Evolutionary conservation across 2,329 filamentous ascomycete genomes (phyloP), one percentile per base, ranked within the genome.

Genomic region (Neurospora crassa): DNA sequence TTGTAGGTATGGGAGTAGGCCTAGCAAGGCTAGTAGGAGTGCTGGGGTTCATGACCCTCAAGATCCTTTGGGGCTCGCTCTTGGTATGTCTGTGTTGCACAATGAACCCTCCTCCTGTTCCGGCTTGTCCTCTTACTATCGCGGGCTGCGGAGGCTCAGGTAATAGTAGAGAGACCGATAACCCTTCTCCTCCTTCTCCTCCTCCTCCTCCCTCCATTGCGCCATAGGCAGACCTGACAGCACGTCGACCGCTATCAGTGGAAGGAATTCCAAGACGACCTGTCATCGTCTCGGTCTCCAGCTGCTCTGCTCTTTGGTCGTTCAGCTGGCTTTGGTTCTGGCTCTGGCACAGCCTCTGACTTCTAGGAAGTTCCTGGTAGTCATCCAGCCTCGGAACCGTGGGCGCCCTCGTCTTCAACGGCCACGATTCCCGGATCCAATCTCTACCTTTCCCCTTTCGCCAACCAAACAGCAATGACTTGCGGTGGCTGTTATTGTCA

Each of bases 351-450:
- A 29, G 47, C 6, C 7, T 34, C 14, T 37, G 53, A 63, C 24
- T 63, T 3, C 14, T 29, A 18, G 7, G 7, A 63, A 37, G 16
- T 37, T 63, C 29, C 53, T 63, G 53, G 24, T 63, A 34, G 3
- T 63, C 29, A 67, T 75, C 70, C 67, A 78, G 67, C 45, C 74
- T 78, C 14, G 83, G 82, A 71, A 84, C 72, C 4, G 82, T 83
- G 0, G 82, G 81, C 59, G 75, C 42, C 43, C 75, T 72, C n/a
- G 73, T 74, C 53, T 73, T 73, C 63, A 79, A 67, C 53, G 76
- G 77, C 78, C 78, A 79, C 29, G 76, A 78, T 18, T 78, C 76
- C 6, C 78, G 73, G 11, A 72, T 69, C 67, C 71, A 74, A 18
- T 59, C 71, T 69, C 71, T 69, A 71, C 73, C 76, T 37, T 75